Evolutionary conservation across 2,329 filamentous ascomycete species (phyloP).

Genomic region (Fusarium sp.): DNA sequence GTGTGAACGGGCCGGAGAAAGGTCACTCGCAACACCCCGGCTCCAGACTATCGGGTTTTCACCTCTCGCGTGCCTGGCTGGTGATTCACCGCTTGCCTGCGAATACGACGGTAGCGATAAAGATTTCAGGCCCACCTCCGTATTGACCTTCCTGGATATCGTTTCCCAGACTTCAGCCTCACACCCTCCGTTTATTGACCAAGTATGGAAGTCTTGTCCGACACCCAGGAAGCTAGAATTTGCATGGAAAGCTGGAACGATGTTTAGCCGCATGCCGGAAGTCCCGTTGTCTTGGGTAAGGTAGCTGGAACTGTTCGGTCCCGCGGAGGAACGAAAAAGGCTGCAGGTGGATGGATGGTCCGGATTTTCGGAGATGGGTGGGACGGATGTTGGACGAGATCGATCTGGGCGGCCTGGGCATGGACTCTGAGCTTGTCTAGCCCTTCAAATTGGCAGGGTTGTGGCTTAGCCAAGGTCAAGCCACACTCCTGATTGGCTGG

Average conservation of each 20-base stretch:
- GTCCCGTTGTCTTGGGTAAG: slow-evolving; percentile 15
- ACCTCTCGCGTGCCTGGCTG: slow-evolving; percentile 1
- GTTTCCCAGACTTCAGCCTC: background rate
- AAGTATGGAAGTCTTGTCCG: slow-evolving; percentile 16
- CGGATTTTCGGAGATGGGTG: slow-evolving; percentile 19
- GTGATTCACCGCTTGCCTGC: slow-evolving; percentile 8
- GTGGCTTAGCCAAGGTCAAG: slow-evolving; percentile 33
- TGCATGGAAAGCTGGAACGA: slow-evolving; percentile 1
- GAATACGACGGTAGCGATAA: slow-evolving; percentile 2
- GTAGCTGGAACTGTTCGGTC: slow-evolving; percentile 6
- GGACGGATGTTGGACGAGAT: slow-evolving; percentile 24
- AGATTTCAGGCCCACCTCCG: background rate
- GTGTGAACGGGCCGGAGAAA: background rate
- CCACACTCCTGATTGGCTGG: slow-evolving; percentile 34
- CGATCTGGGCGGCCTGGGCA: slow-evolving; percentile 31
- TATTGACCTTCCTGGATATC: background rate
- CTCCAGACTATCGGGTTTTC: slow-evolving; percentile 12
- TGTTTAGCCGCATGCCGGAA: slow-evolving; percentile 17
- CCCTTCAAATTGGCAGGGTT: slow-evolving; percentile 1
- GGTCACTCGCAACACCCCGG: slow-evolving; percentile 4
- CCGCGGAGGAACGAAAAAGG: slow-evolving; percentile 18
- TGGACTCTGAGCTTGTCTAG: slow-evolving; percentile 12
- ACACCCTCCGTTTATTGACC: background rate
- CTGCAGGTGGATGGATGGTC: slow-evolving; percentile 12
- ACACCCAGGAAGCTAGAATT: background rate